Percentiles rank a stretch among this genome's conserved stretches.
Evolutionary conservation across 2,329 filamentous ascomycete genomes (phyloP).

Genomic region (Pseudomassariella vexata): DNA sequence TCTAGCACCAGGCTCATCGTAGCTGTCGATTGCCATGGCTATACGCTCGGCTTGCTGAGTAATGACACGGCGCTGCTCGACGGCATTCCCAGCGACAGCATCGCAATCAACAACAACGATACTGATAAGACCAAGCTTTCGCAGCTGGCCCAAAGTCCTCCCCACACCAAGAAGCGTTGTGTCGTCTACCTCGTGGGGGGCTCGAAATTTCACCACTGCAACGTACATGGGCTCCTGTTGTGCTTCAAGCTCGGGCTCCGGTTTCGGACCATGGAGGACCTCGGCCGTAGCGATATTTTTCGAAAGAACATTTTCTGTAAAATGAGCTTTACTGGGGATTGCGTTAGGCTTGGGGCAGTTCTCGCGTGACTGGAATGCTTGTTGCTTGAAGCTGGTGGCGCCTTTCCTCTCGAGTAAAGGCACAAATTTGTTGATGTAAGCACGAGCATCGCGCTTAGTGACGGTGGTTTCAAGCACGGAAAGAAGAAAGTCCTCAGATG

Average conservation of each 20-base stretch:
- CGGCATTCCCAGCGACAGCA: slow-evolving; percentile 23
- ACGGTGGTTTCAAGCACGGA: slow-evolving; percentile 83
- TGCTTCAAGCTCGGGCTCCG: slow-evolving; percentile 40
- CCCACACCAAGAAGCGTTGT: slow-evolving; percentile 68
- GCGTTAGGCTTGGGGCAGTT: slow-evolving; percentile 10
- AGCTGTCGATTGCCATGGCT: slow-evolving; percentile 66
- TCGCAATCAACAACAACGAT: slow-evolving; percentile 76
- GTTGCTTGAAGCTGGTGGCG: slow-evolving; percentile 25
- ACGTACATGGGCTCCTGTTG: slow-evolving; percentile 49
- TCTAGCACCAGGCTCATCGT: slow-evolving; percentile 62
- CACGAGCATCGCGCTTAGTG: slow-evolving; percentile 86
- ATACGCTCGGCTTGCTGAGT: slow-evolving; percentile 66
- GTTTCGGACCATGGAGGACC: slow-evolving; percentile 9
- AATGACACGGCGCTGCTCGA: slow-evolving; percentile 36
- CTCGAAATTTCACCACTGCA: slow-evolving; percentile 78
- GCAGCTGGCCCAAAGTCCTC: slow-evolving; percentile 77
- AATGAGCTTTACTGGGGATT: slow-evolving; percentile 1
- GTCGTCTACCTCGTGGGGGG: slow-evolving; percentile 65
- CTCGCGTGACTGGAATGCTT: slow-evolving; percentile 16
- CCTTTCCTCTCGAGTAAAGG: slow-evolving; percentile 25
- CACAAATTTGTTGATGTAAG: slow-evolving; percentile 82
- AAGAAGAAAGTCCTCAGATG: slow-evolving; percentile 71
- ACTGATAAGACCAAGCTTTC: slow-evolving; percentile 73
- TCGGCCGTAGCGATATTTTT: slow-evolving; percentile 2
- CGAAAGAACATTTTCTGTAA: slow-evolving; percentile 3